A percentile compares a stretch with the other conserved stretches of the same genome.
phyloP scores from a whole-genome alignment of 768 basidiomycete species.

The Agaricus subrufescens region DNA sequence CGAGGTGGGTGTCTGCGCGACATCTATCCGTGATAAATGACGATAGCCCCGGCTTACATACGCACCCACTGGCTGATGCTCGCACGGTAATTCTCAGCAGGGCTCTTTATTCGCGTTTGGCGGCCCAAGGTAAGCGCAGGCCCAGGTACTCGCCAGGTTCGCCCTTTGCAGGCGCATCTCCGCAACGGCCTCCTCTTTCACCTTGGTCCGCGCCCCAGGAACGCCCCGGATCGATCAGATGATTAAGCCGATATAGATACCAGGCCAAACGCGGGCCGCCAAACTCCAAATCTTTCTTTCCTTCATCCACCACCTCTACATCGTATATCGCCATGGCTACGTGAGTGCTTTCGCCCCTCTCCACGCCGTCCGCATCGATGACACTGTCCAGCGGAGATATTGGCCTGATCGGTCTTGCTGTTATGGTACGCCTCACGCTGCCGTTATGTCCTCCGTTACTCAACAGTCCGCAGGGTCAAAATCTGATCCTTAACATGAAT shows the following conservation, averaged over 20 bases:
- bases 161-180: not conserved
- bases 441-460: slow-evolving; percentile 16
- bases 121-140: not conserved
- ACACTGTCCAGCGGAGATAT: slow-evolving; percentile 76
- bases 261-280: slow-evolving; percentile 6
- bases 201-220: slow-evolving; percentile 5
- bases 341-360: slow-evolving; percentile 17
- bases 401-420: slow-evolving; percentile 97
- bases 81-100: not conserved
- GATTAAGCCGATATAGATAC: slow-evolving; percentile 14
- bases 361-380: not conserved
- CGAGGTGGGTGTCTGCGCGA: not conserved
- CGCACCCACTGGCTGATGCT: not conserved
- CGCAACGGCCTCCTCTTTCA: not conserved
- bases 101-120: not conserved
- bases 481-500: slow-evolving; percentile 97
- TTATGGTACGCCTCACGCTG: slow-evolving; percentile 68
- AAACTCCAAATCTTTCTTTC: slow-evolving; percentile 15
- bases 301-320: slow-evolving; percentile 26
- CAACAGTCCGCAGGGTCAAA: slow-evolving; percentile 69
- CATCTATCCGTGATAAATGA: not conserved
- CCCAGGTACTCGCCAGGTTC: no score
- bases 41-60: not conserved
- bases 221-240: slow-evolving; percentile 17
- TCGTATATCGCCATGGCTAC: slow-evolving; percentile 44